A percentile compares a stretch with the other conserved stretches of the same genome.
These are phyloP conservation scores for Ascobolus immersus DNA, from an alignment of 495 filamentous ascomycete genomes.

Conservation along the genomic window DNA sequence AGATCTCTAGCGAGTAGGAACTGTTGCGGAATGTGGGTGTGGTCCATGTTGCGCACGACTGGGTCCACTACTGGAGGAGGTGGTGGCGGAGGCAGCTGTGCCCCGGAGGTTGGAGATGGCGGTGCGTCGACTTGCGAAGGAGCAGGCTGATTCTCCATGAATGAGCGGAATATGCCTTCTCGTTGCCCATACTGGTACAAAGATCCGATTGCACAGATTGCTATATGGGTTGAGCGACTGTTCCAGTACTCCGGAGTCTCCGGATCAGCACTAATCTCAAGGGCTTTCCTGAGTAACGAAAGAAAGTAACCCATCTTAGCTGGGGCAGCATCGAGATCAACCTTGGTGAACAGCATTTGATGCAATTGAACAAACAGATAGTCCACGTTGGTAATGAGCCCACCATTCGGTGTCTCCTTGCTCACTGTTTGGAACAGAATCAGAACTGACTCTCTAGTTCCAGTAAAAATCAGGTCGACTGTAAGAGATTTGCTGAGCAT, in stretches of 20 bases:
- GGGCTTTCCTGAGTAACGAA: constrained; percentile 21
- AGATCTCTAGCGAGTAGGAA: constrained; percentile 1
- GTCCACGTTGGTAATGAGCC: constrained; percentile 11
- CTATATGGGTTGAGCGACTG: constrained; percentile 15
- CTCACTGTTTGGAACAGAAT: constrained; percentile 34
- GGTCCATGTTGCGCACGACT: not conserved
- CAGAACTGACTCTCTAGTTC: constrained; percentile 33
- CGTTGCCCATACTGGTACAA: constrained; percentile 33
- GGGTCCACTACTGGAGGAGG: not conserved
- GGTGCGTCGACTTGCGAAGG: too few species aligned
- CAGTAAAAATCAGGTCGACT: constrained; percentile 22
- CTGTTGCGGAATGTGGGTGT: not conserved
- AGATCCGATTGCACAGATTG: constrained; percentile 34
- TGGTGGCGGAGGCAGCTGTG: not conserved
- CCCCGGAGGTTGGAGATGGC: not conserved
- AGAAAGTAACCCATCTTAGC: constrained; percentile 20
- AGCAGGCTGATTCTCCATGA: constrained; percentile 6
- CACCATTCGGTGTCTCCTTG: constrained; percentile 3
- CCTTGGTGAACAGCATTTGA: constrained; percentile 28
- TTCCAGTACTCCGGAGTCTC: constrained; percentile 25
- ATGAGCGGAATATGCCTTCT: constrained; percentile 19
- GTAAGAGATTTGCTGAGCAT: constrained; percentile 15
- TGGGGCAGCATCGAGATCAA: constrained; percentile 21
- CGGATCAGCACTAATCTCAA: too few species aligned
- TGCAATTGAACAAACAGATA: constrained; percentile 31